Percentiles rank a stretch among this genome's conserved stretches.
Evolutionary conservation across 148 eudicot genomes (phyloP).

Genomic region (Rhododendron molle): DNA sequence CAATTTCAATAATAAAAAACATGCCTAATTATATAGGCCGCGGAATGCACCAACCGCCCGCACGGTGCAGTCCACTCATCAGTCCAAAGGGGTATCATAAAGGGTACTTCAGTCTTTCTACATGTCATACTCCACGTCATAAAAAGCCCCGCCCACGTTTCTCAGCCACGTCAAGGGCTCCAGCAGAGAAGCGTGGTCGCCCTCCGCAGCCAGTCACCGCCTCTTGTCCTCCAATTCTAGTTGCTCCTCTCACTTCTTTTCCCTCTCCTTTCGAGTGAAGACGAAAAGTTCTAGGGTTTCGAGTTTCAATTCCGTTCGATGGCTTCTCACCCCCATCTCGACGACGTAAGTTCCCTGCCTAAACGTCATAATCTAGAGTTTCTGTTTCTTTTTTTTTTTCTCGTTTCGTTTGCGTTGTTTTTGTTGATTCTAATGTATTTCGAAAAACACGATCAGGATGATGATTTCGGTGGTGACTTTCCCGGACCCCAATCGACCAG

Average conservation of each 20-base stretch:
- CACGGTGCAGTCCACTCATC: too few relatives aligned
- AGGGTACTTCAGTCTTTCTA: not conserved
- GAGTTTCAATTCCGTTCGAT: conserved; percentile 18
- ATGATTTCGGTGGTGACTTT: conserved; percentile 93
- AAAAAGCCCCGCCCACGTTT: not conserved
- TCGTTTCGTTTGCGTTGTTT: not conserved
- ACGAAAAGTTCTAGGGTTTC: conserved; percentile 33
- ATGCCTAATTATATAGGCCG: too few relatives aligned
- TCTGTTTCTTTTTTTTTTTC: not conserved
- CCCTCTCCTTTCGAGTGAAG: not conserved
- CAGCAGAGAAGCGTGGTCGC: not conserved
- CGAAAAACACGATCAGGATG: conserved; percentile 43
- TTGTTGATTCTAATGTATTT: not conserved
- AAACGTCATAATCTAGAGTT: not conserved
- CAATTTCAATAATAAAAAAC: too few relatives aligned
- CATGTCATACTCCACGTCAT: not conserved
- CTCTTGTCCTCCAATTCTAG: not conserved
- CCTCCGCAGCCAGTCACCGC: not conserved
- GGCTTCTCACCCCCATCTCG: conserved; percentile 52
- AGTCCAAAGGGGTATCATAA: not conserved
- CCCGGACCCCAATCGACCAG: conserved; percentile 34
- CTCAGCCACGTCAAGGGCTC: not conserved
- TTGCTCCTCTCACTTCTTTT: not conserved
- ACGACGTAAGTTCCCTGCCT: conserved; percentile 36
- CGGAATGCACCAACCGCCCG: too few relatives aligned